Evolutionary conservation across 805 yeast genomes (phyloP).

Genomic region (Ascoidea asiatica): DNA sequence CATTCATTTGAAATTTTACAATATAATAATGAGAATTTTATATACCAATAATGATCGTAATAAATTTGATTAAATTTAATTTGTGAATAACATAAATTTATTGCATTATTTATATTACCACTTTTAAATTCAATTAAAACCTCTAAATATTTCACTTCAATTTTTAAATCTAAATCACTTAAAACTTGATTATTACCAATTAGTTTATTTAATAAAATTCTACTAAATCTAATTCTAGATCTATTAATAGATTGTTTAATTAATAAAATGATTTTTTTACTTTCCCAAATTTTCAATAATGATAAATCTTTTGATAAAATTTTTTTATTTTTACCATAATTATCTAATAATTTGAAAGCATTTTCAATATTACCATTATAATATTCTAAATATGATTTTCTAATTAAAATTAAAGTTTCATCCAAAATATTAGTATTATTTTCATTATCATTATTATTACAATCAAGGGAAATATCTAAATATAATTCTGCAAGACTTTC

Average conservation of each 20-base stretch:
- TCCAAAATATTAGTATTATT: slow-evolving; percentile 19
- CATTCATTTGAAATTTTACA: slow-evolving; percentile 27
- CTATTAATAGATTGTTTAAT: slow-evolving; percentile 18
- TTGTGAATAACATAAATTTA: slow-evolving; percentile 13
- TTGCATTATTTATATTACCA: slow-evolving; percentile 14
- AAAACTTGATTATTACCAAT: slow-evolving; percentile 13
- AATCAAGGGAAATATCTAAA: slow-evolving; percentile 30
- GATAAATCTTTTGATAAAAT: slow-evolving; percentile 12
- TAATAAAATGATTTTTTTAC: slow-evolving; percentile 25
- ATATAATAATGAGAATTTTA: slow-evolving; percentile 33
- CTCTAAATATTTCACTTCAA: slow-evolving; percentile 16
- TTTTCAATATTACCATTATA: slow-evolving; percentile 26
- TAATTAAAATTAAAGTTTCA: slow-evolving; percentile 22
- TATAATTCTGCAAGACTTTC: slow-evolving; percentile 32
- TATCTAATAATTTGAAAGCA: slow-evolving; percentile 23
- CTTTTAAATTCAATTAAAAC: slow-evolving; percentile 12
- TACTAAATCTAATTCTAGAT: slow-evolving; percentile 15
- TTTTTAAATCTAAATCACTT: slow-evolving; percentile 16
- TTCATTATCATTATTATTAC: slow-evolving; percentile 19
- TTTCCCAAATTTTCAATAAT: slow-evolving; percentile 26
- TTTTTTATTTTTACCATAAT: slow-evolving; percentile 19
- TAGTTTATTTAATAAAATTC: slow-evolving; percentile 12
- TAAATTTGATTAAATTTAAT: slow-evolving; percentile 13
- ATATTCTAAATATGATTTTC: slow-evolving; percentile 25
- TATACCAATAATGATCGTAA: slow-evolving; percentile 27